These are phyloP conservation scores for Podospora australis DNA, from an alignment of 495 filamentous ascomycete genomes.

Conservation along the genomic window DNA sequence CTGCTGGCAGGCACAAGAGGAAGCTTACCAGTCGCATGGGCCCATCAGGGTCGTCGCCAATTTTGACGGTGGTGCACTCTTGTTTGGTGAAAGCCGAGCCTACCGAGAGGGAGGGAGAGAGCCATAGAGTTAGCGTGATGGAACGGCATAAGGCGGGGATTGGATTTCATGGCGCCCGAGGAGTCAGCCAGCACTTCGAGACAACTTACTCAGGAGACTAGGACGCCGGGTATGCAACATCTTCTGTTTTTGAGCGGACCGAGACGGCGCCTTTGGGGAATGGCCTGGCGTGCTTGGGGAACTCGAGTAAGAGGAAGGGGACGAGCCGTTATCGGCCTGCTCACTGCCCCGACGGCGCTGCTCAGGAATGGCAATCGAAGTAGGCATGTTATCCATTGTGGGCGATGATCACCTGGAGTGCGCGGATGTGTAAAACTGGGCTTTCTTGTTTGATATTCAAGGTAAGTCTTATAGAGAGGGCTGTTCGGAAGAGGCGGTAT, in stretches of 20 bases:
- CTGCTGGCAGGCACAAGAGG: not conserved
- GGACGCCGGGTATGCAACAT: conserved; percentile 45
- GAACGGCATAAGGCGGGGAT: conserved; percentile 2
- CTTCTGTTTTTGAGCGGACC: conserved; percentile 34
- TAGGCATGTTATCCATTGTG: conserved; percentile 36
- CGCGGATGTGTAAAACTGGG: too few relatives aligned
- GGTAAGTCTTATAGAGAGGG: too few relatives aligned
- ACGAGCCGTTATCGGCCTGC: conserved; percentile 38
- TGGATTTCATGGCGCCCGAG: not conserved
- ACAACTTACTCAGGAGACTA: conserved; percentile 47
- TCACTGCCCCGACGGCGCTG: conserved; percentile 29
- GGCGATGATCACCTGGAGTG: not conserved
- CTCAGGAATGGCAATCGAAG: conserved; percentile 48
- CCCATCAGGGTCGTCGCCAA: conserved; percentile 56
- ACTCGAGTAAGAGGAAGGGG: conserved; percentile 47
- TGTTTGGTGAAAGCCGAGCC: conserved; percentile 57
- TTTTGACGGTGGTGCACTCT: conserved; percentile 63
- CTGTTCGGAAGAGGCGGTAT: too few relatives aligned
- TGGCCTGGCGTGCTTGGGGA: conserved; percentile 42
- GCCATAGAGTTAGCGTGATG: conserved; percentile 13
- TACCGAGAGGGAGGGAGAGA: too few relatives aligned
- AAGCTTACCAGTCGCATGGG: conserved; percentile 54
- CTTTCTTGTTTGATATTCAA: too few relatives aligned
- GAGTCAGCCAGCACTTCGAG: not conserved
- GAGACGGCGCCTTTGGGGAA: conserved; percentile 26